phyloP scores from a whole-genome alignment of 495 filamentous ascomycete species.

The Penicillium roqueforti region DNA sequence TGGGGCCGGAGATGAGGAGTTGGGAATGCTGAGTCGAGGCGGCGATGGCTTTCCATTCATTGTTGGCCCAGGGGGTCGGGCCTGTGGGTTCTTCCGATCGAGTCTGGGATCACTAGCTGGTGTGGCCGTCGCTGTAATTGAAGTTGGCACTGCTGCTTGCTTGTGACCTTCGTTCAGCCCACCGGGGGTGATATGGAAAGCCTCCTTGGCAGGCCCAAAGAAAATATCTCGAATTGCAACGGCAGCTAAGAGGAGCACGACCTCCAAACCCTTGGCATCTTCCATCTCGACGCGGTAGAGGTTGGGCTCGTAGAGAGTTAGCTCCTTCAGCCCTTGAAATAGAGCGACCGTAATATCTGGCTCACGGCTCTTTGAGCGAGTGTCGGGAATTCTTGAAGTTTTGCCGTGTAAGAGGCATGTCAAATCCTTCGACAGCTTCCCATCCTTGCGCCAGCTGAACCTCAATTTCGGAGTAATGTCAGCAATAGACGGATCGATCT shows the following conservation, averaged over 20 bases:
- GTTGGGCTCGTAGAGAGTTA: conserved; percentile 92
- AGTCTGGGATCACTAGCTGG: background rate
- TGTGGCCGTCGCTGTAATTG: background rate
- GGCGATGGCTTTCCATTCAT: conserved; percentile 8
- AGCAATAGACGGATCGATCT: conserved; percentile 60
- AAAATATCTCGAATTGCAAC: conserved; percentile 86
- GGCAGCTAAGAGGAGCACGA: conserved; percentile 77
- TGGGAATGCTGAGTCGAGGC: conserved; percentile 12
- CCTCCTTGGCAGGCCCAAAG: conserved; percentile 60
- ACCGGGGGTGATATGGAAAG: conserved; percentile 67
- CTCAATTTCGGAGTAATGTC: conserved; percentile 72
- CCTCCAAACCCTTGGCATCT: conserved; percentile 88
- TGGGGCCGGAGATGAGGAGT: conserved; percentile 18
- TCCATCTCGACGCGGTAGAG: conserved; percentile 86
- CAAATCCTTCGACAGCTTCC: conserved; percentile 77
- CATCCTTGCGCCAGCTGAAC: conserved; percentile 91
- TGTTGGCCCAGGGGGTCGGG: background rate
- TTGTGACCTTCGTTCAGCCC: conserved; percentile 1
- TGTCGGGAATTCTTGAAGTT: conserved; percentile 56
- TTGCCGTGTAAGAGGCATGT: conserved; percentile 78
- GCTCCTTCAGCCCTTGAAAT: conserved; percentile 61
- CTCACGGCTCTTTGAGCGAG: conserved; percentile 72
- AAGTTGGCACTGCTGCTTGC: background rate
- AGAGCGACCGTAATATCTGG: conserved; percentile 91
- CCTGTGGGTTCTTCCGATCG: conserved; percentile 10